Base-by-base conservation (phyloP, 2,329 filamentous ascomycete genomes). In the Mycosphaerella arachidis region DNA sequence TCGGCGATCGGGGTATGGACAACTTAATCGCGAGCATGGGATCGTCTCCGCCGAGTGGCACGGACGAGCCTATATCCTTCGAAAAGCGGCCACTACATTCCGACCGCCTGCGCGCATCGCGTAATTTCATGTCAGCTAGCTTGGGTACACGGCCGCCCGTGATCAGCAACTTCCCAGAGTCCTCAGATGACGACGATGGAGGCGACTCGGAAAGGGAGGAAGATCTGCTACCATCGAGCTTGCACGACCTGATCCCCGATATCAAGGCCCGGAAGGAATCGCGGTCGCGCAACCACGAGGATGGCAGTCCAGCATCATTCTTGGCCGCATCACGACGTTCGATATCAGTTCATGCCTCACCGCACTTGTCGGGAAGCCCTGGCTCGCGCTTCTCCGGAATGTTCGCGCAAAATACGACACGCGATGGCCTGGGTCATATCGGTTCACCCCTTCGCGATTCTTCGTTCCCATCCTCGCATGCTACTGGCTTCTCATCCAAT, bases 121-220 rank as follows among this genome's bases (percentile, higher is more conserved):
- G 82, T 57, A 81, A 81, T 51, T 80, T 86, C 71, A 75, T 86
- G 60, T 87, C 85, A 18, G 81, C 84, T 4, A 87, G 84, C 70
- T 77, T 87, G 10, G 72, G 85, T 74, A 71, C 82, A 12, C 63
- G 66, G 13, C 65, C 68, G 6, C 69, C 67, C 2, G 66, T 71
- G 0, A 63, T 67, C n/a, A 65, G 67, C 8, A 71, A 71, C 51
- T 35, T 52, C 40, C 13, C n/a, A 16, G 77, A 75, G 20, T 73
- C 80, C n/a, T 73, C 71, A 18, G 83, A 86, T 65, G 84, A 86
- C 55, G 86, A 84, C 79, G 76, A 86, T 71, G 75, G 86, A 57
- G 76, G 77, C 43, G 74, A 78, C 63, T 79, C 81, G 58, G 93
- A 94, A 68, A 91, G 96, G 73, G 92, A 96, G 70, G 92, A 96